Evolutionary conservation across 169 alveolate species (phyloP), one percentile per base, ranked within the genome.

Genomic region (Blepharisma undulans): DNA sequence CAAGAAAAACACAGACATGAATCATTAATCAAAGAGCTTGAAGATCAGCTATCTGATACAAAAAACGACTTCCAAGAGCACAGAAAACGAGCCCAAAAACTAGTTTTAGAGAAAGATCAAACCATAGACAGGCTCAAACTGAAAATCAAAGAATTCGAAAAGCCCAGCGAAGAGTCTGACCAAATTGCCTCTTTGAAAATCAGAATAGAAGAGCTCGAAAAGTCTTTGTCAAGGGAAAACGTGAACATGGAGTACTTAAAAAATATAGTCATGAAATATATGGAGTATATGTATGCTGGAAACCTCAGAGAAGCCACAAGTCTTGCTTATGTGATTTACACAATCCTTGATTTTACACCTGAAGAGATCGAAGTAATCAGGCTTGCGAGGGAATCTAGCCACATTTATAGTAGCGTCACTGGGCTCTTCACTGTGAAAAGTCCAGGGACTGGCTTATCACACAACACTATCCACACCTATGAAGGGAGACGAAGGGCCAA

Each of bases 251-350:
- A 88, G 76, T 88, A 88, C 76, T 34, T 88, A 32, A 88, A 76
- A 88, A 88, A 88, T 33, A 88, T 88, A 76, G 87, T 88, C 27
- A 76, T 88, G 92, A 88, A 48, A 36, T 88, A 29, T 32, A 88
- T 88, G 92, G 92, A 88, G 59, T 88, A 76, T 33, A 76, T 88
- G 60, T 72, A 76, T 25, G 87, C 87, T 0, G 74, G 87, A 3
- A 88, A 88, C 25, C 74, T 32, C 8, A 88, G 77, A 88, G 92
- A 88, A 76, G 92, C 92, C 0, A 25, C 74, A 76, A 88, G 88
- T 8, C 59, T 88, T 19, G 74, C 76, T 16, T 32, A 29, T 48
- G 92, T 88, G 34, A 76, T 88, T 29, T 88, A 76, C 25, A 88
- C 92, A 7, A 88, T 88, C 32, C 76, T 88, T 19, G 74, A 76